Base-by-base conservation (phyloP, 1,139 yeast genomes). In the Lodderomyces jiufengensis region DNA sequence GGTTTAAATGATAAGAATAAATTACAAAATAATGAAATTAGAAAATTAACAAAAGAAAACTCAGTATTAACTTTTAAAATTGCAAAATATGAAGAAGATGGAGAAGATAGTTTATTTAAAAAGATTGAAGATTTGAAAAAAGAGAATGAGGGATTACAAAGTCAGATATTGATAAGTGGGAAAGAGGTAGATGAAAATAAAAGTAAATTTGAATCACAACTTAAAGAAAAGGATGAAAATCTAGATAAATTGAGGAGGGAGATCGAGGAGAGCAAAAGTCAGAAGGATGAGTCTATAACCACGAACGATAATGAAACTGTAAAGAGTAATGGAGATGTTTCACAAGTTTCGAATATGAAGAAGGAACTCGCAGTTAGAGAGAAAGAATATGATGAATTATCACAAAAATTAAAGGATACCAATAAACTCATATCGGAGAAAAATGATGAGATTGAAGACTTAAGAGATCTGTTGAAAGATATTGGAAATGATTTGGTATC, bases 401-500 rank as follows among this genome's bases (percentile, higher is more conserved):
- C 34, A 3, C 31, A 16, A 11, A 40, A 35, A 31, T 27, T 41
- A 42, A 45, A 29, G 33, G 39, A 9, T 36, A 50, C 32, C 56
- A 51, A 32, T 29, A 47, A 3, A 54, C 53, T 37, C 6, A 45
- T 61, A 23, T 47, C 50, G 24, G 41, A 52, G 22, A 70, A 70
- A 41, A 42, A 47, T 7, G 82, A 78, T 33, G 84, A 80, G 44
- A 62, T 78, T 15, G 81, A 76, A 27, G 64, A 62, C 33, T 67
- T 84, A 36, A 73, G 81, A 45, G 95, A 85, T 40, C 83, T 80
- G 84, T 58, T 87, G 33, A 74, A 73, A 46, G 78, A 76, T 34
- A 70, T 87, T 14, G 95, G 95, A 1, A 76, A 83, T 49, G 94
- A 85, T 34, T 64, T 86, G 18, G 94, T 86, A 0, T 62, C 66